These are phyloP conservation scores for Metarhizium rileyi DNA, from an alignment of 2,329 filamentous ascomycete species.

Conservation along the genomic window DNA sequence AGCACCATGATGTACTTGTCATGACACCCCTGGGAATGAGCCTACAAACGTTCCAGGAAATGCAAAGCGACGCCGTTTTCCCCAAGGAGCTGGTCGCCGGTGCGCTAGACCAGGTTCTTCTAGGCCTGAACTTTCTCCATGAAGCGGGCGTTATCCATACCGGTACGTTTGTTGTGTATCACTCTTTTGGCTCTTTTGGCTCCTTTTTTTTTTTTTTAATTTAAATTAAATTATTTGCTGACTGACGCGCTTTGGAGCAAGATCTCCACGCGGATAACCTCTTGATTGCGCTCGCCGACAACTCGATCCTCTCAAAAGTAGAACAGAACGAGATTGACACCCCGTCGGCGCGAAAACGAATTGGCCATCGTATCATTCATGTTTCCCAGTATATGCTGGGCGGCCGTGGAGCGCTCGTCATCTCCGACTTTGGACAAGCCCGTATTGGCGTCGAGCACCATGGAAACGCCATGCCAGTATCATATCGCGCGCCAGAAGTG, in stretches of 20 bases:
- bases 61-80: constrained; percentile 16
- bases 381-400: constrained; percentile 23
- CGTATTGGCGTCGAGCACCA: constrained; percentile 16
- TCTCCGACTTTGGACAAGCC: constrained; percentile 28
- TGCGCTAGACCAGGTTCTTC: constrained; percentile 14
- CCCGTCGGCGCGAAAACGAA: constrained; percentile 22
- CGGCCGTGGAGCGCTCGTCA: constrained; percentile 18
- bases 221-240: not conserved
- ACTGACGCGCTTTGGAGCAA: constrained; percentile 10
- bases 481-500: constrained; percentile 26
- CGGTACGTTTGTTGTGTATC: constrained; percentile 12
- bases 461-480: constrained; percentile 18
- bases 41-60: constrained; percentile 22
- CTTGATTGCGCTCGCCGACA: constrained; percentile 21
- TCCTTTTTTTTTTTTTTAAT: too few relatives aligned
- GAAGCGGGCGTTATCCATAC: constrained; percentile 18
- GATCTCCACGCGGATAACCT: constrained; percentile 28
- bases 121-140: constrained; percentile 17
- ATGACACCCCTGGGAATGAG: constrained; percentile 29
- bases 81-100: constrained; percentile 15
- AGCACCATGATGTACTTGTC: constrained; percentile 24
- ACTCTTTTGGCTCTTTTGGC: too few relatives aligned
- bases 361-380: constrained; percentile 18
- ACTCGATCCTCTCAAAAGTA: constrained; percentile 18
- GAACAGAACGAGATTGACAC: constrained; percentile 21